These are phyloP conservation scores for Wickerhamomyces xylosicus DNA, from an alignment of 805 yeast genomes.

Conservation along the genomic window DNA sequence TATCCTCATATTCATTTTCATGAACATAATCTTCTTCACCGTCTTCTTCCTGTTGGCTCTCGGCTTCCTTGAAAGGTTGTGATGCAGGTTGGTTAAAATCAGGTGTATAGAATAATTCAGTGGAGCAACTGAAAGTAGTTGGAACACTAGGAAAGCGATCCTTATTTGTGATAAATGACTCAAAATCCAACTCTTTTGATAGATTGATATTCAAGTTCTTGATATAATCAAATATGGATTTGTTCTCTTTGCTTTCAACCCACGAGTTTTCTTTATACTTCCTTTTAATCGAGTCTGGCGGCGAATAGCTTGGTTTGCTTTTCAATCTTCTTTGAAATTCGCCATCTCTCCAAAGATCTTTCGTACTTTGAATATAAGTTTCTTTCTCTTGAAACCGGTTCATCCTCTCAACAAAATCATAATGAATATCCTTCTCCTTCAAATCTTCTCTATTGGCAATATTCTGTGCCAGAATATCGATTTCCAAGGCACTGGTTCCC, in stretches of 20 bases:
- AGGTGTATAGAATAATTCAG: constrained; percentile 22
- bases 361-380: constrained; percentile 34
- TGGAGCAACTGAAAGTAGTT: constrained; percentile 22
- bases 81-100: constrained; percentile 7
- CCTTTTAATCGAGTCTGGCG: constrained; percentile 20
- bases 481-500: constrained; percentile 56
- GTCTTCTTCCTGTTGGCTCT: constrained; percentile 3
- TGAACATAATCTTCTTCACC: neutral
- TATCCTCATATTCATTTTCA: neutral
- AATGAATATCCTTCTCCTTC: constrained; percentile 37
- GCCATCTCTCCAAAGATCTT: constrained; percentile 51
- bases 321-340: constrained; percentile 35
- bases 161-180: constrained; percentile 15
- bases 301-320: constrained; percentile 23
- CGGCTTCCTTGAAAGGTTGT: constrained; percentile 4
- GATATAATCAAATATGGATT: constrained; percentile 22
- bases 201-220: constrained; percentile 9
- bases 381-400: constrained; percentile 6
- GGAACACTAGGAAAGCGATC: constrained; percentile 17
- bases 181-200: constrained; percentile 3
- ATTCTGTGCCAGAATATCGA: constrained; percentile 55
- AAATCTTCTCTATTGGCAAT: constrained; percentile 46
- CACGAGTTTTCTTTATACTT: constrained; percentile 20
- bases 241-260: constrained; percentile 31
- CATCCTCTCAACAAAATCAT: constrained; percentile 32